Base-by-base conservation (phyloP, 176 grass and related monocot genomes). In the Oryza longistaminata region DNA sequence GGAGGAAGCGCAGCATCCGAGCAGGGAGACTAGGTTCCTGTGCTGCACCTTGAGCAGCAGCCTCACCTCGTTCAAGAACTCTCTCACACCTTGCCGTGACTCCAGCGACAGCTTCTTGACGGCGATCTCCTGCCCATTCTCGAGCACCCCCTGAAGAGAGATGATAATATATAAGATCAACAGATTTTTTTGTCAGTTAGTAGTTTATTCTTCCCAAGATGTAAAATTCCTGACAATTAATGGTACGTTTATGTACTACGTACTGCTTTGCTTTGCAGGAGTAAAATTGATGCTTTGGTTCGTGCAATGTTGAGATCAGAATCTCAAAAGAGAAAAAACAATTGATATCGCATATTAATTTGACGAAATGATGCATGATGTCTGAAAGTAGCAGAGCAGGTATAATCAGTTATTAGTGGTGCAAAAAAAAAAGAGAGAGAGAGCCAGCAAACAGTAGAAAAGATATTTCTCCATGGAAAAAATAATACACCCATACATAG, bases 31-130 rank as follows among this genome's bases (percentile, higher is more conserved):
- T 34, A 98, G 86, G 64, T 98, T 98, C 49, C 96, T 81, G 85
- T 98, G 96, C 78, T 98, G 96, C 78, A 98, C 88, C 84, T 95
- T 92, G 29, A 98, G 81, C 45, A 98, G 89, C 13, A 98, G 88
- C 52, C 86, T 81, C 60, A 98, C 96, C 81, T 98, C 93, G 25
- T 94, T 98, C 7, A 90, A 79, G 80, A 98, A 98, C 78, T 98
- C 93, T 16, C 80, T 79, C 74, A 90, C 67, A 14, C 96, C 96
- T 17, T 98, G 96, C 78, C 93, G 89, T 19, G 96, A 98, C 45
- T 88, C 84, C 70, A 95, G 48, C 5, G 96, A 95, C 42, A 98
- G 93, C 89, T 79, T 92, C 91, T 98, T 98, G 83, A 95, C 96
- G 4, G 96, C 96, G 53, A 98, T 92, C 71, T 92, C 81, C 77